Evolutionary conservation across 1,284 basidiomycete genomes (phyloP).

Genomic region (Sphaerobolus stellatus): DNA sequence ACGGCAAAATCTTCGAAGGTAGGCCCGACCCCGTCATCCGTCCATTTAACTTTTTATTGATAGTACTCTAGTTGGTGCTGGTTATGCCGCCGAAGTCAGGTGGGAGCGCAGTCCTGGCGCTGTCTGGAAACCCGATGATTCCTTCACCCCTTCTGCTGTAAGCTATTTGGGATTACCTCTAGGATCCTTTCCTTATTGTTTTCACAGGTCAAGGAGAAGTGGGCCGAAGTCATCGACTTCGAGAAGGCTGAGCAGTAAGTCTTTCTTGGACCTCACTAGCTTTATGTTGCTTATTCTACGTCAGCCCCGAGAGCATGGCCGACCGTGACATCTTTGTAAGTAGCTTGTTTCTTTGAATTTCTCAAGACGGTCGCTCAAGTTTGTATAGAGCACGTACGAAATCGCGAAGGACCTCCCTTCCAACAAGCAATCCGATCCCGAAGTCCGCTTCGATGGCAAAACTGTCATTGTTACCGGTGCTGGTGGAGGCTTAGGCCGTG

Average conservation of each 20-base stretch:
- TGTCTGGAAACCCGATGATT: constrained; percentile 88
- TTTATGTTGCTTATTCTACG: constrained; percentile 4
- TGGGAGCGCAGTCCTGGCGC: constrained; percentile 90
- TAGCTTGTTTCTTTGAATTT: constrained; percentile 6
- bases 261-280: background rate
- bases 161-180: constrained; percentile 23
- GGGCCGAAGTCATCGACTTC: constrained; percentile 84
- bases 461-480: constrained; percentile 95
- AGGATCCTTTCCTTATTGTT: background rate
- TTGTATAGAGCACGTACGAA: constrained; percentile 62
- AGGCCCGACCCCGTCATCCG: background rate
- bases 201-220: constrained; percentile 71
- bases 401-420: constrained; percentile 63
- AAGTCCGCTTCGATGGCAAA: constrained; percentile 84
- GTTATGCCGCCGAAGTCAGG: constrained; percentile 88
- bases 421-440: constrained; percentile 72
- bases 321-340: constrained; percentile 70
- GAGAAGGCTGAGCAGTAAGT: constrained; percentile 71
- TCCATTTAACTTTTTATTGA: background rate
- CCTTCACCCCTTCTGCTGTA: constrained; percentile 93
- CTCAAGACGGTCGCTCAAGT: background rate
- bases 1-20: constrained; percentile 84
- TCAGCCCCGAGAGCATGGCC: constrained; percentile 64
- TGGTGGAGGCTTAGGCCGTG: constrained; percentile 89
- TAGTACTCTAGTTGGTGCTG: constrained; percentile 69